These are phyloP conservation scores for Syncephalastrum racemosum DNA, from an alignment of 371 early-diverging fungal species.

Conservation along the genomic window DNA sequence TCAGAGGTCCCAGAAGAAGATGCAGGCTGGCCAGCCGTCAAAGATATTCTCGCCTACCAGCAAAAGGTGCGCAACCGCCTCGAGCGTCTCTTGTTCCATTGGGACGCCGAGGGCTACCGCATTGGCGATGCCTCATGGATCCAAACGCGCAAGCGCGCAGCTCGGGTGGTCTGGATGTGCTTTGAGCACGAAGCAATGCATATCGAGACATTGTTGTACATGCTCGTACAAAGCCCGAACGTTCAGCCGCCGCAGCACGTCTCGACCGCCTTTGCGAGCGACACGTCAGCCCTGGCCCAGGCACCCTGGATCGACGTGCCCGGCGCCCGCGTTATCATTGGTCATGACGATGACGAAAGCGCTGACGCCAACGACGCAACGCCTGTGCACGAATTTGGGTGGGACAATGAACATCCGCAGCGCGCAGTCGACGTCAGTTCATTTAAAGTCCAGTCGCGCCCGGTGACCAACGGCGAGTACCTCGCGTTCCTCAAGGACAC, in stretches of 20 bases:
- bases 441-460: slow-evolving; percentile 74
- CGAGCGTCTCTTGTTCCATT: slow-evolving; percentile 39
- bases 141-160: slow-evolving; percentile 44
- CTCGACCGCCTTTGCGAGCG: slow-evolving; percentile 1
- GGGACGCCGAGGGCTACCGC: slow-evolving; percentile 29
- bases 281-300: not conserved
- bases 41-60: slow-evolving; percentile 66
- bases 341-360: slow-evolving; percentile 61
- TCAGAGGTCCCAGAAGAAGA: slow-evolving; percentile 68
- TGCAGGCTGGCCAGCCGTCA: slow-evolving; percentile 69
- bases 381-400: slow-evolving; percentile 57
- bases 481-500: slow-evolving; percentile 49
- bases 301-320: slow-evolving; percentile 11
- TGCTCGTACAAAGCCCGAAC: slow-evolving; percentile 73
- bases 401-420: slow-evolving; percentile 87
- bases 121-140: slow-evolving; percentile 5
- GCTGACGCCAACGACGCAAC: slow-evolving; percentile 21
- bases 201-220: slow-evolving; percentile 83
- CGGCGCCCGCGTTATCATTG: slow-evolving; percentile 43
- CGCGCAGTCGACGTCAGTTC: slow-evolving; percentile 34
- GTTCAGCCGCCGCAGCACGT: slow-evolving; percentile 38
- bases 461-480: slow-evolving; percentile 83
- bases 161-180: slow-evolving; percentile 77
- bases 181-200: slow-evolving; percentile 95
- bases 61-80: slow-evolving; percentile 63